Evolutionary conservation across 2,329 filamentous ascomycete genomes (phyloP), one percentile per base, ranked within the genome.

Genomic region (Aspergillus cejpii): DNA sequence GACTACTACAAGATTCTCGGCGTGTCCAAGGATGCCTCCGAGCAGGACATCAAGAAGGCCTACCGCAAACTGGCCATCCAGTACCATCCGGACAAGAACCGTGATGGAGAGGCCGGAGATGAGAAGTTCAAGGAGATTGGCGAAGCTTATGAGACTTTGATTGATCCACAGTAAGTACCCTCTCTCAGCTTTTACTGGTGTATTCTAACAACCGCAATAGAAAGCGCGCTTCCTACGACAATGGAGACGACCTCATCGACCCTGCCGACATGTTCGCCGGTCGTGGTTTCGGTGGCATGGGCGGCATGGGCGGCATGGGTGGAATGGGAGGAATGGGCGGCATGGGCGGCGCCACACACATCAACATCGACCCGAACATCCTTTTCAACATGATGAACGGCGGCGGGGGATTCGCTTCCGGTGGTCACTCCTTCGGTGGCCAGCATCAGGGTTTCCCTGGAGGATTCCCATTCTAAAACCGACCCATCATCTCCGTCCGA

Each of bases 1-100:
- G 92, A 98, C 63, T 97, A 95, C 73, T 98, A 98, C 76, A 96
- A 96, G 79, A 95, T 97, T 55, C 80, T 98, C 42, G 86, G 84
- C 5, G 73, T 98, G 6, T 75, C 85, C 46, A 97, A 96, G 75
- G 85, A 90, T 50, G 89, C 89, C 28, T 79, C 79, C 31, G 88
- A 94, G 17, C 76, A 76, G 45, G 81, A 92, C 43, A 92, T 98
- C 74, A 98, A 97, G 78, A 91, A 90, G 73, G 92, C 91, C 1
- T 98, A 98, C 74, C 83, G 91, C 54, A 95, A 92, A 70, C 78
- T 95, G 62, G 92, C 92, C 45, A 91, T 98, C 56, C 76, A 90
- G 53, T 86, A 95, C 65, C 92, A 98, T 67, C 92, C 92, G 2
- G 92, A 98, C 73, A 98, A 98, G 80, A 98, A 97, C 71, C 87